Evolutionary conservation across 1,284 basidiomycete genomes (phyloP), one percentile per base, ranked within the genome.

Genomic region (Austroboletus niveus): DNA sequence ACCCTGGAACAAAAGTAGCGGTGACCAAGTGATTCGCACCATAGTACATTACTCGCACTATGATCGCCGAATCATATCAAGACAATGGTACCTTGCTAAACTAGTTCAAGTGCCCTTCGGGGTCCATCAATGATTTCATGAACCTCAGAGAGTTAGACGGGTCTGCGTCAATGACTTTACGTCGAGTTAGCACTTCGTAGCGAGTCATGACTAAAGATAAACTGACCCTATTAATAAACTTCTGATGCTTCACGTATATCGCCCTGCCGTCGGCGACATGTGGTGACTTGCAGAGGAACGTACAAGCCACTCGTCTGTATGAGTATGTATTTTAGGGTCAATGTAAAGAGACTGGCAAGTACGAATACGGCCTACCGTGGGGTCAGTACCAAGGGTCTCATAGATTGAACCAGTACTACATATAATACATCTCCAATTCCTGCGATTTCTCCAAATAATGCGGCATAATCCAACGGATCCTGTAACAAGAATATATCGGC

Each of bases 61-160:
- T 17, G 17, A 1, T 17, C 17, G 17, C 17, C 17, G 17, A 17
- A 1, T 1, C 17, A 17, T 17, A 17, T 17, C 17, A 17, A 17
- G 17, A 17, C 31, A 32, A 29, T 24, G 6, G 8, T 57, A 90
- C 92, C 90, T 78, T 95, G 85, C 51, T 91, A 87, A 4, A 98
- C 91, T 1, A 97, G 72, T 22, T 91, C 85, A 0, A 97, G 76
- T 0, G 95, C 95, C 64, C 88, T 87, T 15, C 86, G 76, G 4
- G 89, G 85, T 58, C 93, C 83, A 40, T 88, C 85, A 57, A 89
- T 70, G 20, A 86, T 82, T 66, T 98, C 96, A 56, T 92, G 92
- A 17, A 95, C 84, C 54, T 92, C 90, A 0, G 95, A 96, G 1
- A 98, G 78, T 92, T 82, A 4, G 79, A 77, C 0, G 89, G 85